Percentiles rank a stretch among this genome's conserved stretches.
Conservation (phyloP, 169 alveolate genomes). For the Toxoplasma gondii region DNA sequence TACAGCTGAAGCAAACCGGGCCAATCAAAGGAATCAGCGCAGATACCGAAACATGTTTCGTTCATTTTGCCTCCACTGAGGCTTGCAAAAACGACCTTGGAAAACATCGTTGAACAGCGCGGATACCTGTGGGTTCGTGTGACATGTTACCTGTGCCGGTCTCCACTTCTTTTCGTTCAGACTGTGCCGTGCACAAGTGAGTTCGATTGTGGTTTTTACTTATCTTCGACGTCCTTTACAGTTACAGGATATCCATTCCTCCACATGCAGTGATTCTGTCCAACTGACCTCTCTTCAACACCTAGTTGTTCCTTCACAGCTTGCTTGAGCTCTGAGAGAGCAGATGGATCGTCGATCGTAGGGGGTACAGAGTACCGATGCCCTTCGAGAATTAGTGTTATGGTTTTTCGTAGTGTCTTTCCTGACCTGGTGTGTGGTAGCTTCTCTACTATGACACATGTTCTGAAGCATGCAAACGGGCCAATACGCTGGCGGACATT, state of each 20-base stretch:
- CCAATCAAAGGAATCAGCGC: no score
- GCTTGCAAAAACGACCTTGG: no score
- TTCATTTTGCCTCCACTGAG: no score
- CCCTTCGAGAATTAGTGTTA: slow-evolving; percentile 83
- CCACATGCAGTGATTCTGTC: neutral
- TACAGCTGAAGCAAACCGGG: no score
- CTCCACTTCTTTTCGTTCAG: no score
- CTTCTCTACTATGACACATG: slow-evolving; percentile 41
- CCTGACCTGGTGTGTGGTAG: slow-evolving; percentile 93
- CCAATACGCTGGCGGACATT: slow-evolving; percentile 83
- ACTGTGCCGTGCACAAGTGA: no score
- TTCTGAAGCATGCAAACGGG: slow-evolving; percentile 89
- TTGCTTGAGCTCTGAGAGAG: slow-evolving; percentile 74
- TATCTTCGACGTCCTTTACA: no score
- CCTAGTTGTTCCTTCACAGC: slow-evolving; percentile 44
- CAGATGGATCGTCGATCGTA: slow-evolving; percentile 83
- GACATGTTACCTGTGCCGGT: no score
- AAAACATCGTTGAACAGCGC: no score
- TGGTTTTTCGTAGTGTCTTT: slow-evolving; percentile 88
- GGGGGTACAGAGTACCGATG: slow-evolving; percentile 80
- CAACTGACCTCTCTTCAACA: neutral
- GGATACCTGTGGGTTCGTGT: no score
- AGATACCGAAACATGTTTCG: no score
- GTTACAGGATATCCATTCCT: neutral
- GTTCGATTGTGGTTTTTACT: no score